phyloP scores from a whole-genome alignment of 2,329 filamentous ascomycete genomes.

The Colletotrichum sp. region DNA sequence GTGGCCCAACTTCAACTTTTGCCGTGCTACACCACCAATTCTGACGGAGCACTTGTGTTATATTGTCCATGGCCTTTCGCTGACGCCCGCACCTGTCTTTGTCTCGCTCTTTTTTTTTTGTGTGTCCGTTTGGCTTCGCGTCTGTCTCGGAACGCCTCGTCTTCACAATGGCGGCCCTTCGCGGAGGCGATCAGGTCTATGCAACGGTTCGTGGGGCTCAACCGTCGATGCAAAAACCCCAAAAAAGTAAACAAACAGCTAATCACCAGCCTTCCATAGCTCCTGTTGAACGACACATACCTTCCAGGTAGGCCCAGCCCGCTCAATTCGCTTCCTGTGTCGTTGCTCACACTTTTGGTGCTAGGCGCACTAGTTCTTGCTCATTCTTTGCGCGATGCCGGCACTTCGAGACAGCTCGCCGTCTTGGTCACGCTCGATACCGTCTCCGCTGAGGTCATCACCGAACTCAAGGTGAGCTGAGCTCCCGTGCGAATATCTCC shows the following conservation, averaged over 20 bases:
- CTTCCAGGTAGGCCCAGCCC: constrained; percentile 74
- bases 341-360: background rate
- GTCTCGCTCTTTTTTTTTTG: background rate
- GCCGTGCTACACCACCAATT: constrained; percentile 1
- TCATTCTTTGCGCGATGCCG: constrained; percentile 91
- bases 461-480: constrained; percentile 72
- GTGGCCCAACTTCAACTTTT: constrained; percentile 2
- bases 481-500: background rate
- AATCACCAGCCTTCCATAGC: constrained; percentile 55
- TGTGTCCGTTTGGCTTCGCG: constrained; percentile 4
- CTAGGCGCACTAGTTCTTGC: constrained; percentile 90
- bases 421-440: constrained; percentile 83
- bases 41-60: background rate
- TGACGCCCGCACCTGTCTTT: background rate
- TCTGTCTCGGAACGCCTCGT: constrained; percentile 22
- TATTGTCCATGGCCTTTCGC: constrained; percentile 15
- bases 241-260: constrained; percentile 24
- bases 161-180: constrained; percentile 38
- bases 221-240: background rate
- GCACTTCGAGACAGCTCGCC: constrained; percentile 84
- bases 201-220: constrained; percentile 54
- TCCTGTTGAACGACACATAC: constrained; percentile 91
- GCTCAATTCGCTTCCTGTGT: constrained; percentile 20
- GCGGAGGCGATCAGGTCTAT: constrained; percentile 56
- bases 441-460: constrained; percentile 76